phyloP scores from a whole-genome alignment of 2,329 filamentous ascomycete genomes.

The Colletotrichum truncatum region DNA sequence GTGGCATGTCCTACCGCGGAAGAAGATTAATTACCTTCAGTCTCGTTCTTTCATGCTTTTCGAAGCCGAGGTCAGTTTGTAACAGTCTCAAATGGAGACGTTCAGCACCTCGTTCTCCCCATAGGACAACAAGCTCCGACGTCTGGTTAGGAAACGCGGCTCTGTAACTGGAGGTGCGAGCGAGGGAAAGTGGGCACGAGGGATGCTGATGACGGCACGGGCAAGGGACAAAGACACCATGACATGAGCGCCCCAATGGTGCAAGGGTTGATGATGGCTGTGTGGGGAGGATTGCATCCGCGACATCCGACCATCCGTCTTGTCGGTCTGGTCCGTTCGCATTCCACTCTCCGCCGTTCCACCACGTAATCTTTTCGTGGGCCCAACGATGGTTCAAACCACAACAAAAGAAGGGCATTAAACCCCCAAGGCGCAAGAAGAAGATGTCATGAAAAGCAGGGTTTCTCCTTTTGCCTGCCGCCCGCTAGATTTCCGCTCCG shows the following conservation, averaged over 20 bases:
- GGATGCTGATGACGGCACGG: constrained; percentile 18
- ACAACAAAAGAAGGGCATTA: neutral
- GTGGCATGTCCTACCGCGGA: neutral
- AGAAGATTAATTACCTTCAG: neutral
- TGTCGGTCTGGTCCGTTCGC: constrained; percentile 21
- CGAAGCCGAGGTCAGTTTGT: constrained; percentile 7
- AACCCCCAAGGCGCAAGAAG: neutral
- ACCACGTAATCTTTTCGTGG: neutral
- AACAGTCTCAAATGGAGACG: neutral
- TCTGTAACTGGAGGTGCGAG: constrained; percentile 8
- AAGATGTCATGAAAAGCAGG: neutral
- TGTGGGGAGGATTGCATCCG: constrained; percentile 20
- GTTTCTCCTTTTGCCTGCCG: neutral
- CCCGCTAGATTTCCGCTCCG: neutral
- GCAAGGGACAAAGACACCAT: constrained; percentile 4
- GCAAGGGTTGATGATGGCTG: neutral
- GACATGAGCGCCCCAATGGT: neutral
- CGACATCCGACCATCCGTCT: constrained; percentile 27
- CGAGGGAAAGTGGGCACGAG: constrained; percentile 1
- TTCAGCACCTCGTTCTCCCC: neutral
- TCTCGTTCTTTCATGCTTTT: constrained; percentile 3
- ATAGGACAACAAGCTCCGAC: constrained; percentile 2
- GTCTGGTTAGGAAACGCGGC: constrained; percentile 14
- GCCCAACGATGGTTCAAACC: neutral
- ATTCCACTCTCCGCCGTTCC: neutral